These are phyloP conservation scores for Fusarium transvaalense DNA, from an alignment of 2,329 filamentous ascomycete species.

Conservation along the genomic window DNA sequence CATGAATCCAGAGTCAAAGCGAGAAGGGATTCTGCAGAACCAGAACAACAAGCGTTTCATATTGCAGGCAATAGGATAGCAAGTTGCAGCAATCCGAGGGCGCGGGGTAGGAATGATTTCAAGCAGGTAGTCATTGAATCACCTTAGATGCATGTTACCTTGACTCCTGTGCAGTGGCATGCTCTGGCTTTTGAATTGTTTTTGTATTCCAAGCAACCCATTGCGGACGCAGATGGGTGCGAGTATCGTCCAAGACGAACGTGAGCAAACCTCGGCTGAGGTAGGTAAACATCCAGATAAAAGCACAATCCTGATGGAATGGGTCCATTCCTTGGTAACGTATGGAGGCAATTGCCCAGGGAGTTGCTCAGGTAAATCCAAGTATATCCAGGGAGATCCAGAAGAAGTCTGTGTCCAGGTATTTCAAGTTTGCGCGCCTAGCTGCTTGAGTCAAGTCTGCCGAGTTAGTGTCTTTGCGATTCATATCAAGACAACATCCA, in stretches of 20 bases:
- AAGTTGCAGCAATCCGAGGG: slow-evolving; percentile 33
- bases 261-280: slow-evolving; percentile 39
- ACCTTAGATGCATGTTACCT: slow-evolving; percentile 36
- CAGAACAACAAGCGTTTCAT: slow-evolving; percentile 22
- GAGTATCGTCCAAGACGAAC: slow-evolving; percentile 34
- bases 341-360: slow-evolving; percentile 30
- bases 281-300: slow-evolving; percentile 19
- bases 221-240: slow-evolving; percentile 30
- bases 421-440: slow-evolving; percentile 35
- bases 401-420: slow-evolving; percentile 18
- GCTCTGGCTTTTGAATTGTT: slow-evolving; percentile 25
- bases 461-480: slow-evolving; percentile 45
- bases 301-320: slow-evolving; percentile 25
- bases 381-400: slow-evolving; percentile 25
- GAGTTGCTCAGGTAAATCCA: slow-evolving; percentile 21
- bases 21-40: slow-evolving; percentile 9
- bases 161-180: slow-evolving; percentile 35
- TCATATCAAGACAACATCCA: slow-evolving; percentile 43
- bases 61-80: slow-evolving; percentile 31
- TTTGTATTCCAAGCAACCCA: slow-evolving; percentile 29
- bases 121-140: slow-evolving; percentile 15
- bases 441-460: slow-evolving; percentile 46
- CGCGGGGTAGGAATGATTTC: slow-evolving; percentile 11
- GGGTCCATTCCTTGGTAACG: slow-evolving; percentile 35
- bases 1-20: slow-evolving; percentile 5